Evolutionary conservation across 179 eudicot species (phyloP), one percentile per base, ranked within the genome.

Genomic region (Sideroxylon spinosum): DNA sequence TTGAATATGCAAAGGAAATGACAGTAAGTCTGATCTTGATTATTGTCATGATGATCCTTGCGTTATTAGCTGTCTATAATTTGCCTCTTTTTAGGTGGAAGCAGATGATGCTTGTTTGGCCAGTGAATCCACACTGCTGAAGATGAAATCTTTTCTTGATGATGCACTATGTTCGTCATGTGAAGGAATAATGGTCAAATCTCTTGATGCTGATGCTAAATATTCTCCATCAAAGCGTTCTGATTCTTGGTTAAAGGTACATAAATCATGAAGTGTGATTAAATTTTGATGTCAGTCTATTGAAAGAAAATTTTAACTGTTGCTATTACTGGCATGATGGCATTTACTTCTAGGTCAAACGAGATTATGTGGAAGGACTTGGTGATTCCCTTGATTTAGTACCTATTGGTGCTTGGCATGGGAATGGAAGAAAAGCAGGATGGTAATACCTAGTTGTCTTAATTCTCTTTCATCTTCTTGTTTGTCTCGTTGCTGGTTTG

Each of bases 351-450:
- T 85, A 96, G 99, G 98, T 94, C 63, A 96, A 96, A 79, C 91
- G 92, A 69, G 99, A 96, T 87, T 96, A 94, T 83, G 87, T 96
- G 60, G 98, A 91, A 74, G 99, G 98, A 23, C 78, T 91, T 46
- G 88, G 87, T 61, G 98, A 96, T 86, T 89, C 99, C 71, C 88
- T 94, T 76, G 99, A 96, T 84, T 91, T 94, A 78, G 99, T 96
- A 19, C 99, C 99, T 23, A 91, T 96, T 78, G 99, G 98, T 84
- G 99, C 99, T 82, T 96, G 99, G 98, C 81, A 92, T 81, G 98
- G 99, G 70, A 94, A 92, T 89, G 99, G 99, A 80, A 94, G 99
- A 86, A 96, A 96, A 84, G 99, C 99, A 60, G 99, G 98, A 91
- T 96, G 98, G 99, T 95, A 93, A 75, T 29, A 53, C 67, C 19